These are phyloP conservation scores for Beta macrorhiza DNA, from an alignment of 179 eudicot genomes.

Conservation along the genomic window DNA sequence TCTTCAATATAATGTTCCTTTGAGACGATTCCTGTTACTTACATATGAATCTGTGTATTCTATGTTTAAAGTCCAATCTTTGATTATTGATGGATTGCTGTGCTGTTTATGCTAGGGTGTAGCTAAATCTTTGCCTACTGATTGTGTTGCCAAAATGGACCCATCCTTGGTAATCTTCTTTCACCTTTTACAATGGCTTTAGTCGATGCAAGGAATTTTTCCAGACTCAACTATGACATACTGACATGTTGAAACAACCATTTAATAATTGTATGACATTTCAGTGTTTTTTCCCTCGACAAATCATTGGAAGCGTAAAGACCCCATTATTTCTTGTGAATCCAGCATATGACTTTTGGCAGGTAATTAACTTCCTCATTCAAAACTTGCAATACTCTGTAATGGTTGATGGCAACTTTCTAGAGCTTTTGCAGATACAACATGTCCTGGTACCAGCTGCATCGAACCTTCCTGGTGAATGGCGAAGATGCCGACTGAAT, in stretches of 20 bases:
- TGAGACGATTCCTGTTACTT: not conserved
- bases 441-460: slow-evolving; percentile 62
- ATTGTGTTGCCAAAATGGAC: slow-evolving; percentile 62
- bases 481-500: slow-evolving; percentile 62
- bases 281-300: slow-evolving; percentile 89
- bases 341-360: slow-evolving; percentile 94
- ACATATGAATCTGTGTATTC: not conserved
- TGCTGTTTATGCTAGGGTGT: slow-evolving; percentile 53
- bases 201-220: not conserved
- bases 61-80: not conserved
- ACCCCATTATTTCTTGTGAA: slow-evolving; percentile 86
- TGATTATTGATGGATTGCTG: not conserved
- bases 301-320: slow-evolving; percentile 54
- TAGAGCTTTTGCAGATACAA: slow-evolving; percentile 46
- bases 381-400: not conserved
- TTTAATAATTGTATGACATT: slow-evolving; percentile 20
- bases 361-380: slow-evolving; percentile 43
- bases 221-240: slow-evolving; percentile 4
- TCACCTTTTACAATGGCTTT: slow-evolving; percentile 10
- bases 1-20: not conserved
- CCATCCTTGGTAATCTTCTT: slow-evolving; percentile 53
- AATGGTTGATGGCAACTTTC: not conserved
- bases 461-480: slow-evolving; percentile 48
- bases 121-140: slow-evolving; percentile 58
- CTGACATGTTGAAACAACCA: slow-evolving; percentile 23